Conservation (phyloP, 352 stramenopile species). For the Pythium coloratum region DNA sequence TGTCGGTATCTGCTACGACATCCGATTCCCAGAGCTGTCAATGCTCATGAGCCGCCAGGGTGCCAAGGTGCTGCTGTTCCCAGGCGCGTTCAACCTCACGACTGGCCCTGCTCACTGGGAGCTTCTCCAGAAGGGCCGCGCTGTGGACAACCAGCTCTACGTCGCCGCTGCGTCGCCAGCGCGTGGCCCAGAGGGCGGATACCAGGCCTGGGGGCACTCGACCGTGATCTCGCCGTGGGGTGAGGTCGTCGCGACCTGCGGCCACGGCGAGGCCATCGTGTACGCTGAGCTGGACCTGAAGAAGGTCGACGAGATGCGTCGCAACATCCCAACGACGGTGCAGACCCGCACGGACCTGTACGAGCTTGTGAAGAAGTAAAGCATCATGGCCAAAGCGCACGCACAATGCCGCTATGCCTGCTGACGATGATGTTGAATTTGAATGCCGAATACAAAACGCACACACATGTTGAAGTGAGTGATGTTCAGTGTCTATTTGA, state of each 20-base stretch:
- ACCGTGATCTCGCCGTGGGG: constrained; percentile 97
- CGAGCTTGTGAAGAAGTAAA: constrained; percentile 82
- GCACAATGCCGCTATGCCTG: neutral
- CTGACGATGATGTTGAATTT: neutral
- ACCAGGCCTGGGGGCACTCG: constrained; percentile 99
- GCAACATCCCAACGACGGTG: constrained; percentile 94
- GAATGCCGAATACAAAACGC: constrained; percentile 4
- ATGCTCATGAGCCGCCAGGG: constrained; percentile 94
- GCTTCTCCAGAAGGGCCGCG: constrained; percentile 95
- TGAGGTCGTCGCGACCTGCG: constrained; percentile 94
- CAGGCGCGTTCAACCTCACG: constrained; percentile 87
- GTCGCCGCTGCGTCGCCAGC: constrained; percentile 96
- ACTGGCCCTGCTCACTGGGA: constrained; percentile 98
- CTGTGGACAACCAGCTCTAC: constrained; percentile 95
- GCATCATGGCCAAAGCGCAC: neutral
- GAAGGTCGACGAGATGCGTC: constrained; percentile 94
- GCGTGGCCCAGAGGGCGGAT: constrained; percentile 92
- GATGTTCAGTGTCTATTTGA: constrained; percentile 27
- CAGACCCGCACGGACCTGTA: constrained; percentile 98
- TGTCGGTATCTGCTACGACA: constrained; percentile 99
- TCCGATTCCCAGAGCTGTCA: constrained; percentile 98
- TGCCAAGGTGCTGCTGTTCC: constrained; percentile 87
- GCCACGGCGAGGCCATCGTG: constrained; percentile 92
- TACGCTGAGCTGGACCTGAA: constrained; percentile 96
- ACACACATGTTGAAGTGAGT: constrained; percentile 3